Conservation (phyloP, 305 asterid species). For the Plantago coronopus region DNA sequence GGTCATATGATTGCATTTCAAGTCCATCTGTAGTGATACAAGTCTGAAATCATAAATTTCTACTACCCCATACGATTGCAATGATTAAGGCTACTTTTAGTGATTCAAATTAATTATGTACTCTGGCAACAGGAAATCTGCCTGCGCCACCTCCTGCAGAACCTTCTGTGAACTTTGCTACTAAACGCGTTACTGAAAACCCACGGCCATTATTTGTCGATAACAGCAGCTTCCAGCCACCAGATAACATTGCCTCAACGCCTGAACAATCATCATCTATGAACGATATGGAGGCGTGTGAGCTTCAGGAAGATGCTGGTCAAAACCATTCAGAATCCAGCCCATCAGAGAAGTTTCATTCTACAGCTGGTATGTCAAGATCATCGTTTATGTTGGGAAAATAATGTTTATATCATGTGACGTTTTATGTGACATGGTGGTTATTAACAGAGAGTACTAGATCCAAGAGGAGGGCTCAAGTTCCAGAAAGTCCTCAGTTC, state of each 20-base stretch:
- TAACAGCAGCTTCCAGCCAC: slow-evolving; percentile 23
- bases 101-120: background rate
- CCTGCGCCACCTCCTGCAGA: slow-evolving; percentile 25
- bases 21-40: too few relatives aligned
- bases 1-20: background rate
- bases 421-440: background rate
- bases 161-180: slow-evolving; percentile 19
- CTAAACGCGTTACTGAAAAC: slow-evolving; percentile 22
- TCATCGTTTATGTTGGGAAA: slow-evolving; percentile 2
- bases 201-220: slow-evolving; percentile 16
- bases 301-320: slow-evolving; percentile 22
- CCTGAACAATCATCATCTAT: slow-evolving; percentile 25
- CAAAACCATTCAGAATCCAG: slow-evolving; percentile 22
- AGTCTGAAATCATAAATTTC: too few relatives aligned
- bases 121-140: slow-evolving; percentile 19
- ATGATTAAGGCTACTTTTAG: background rate
- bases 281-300: slow-evolving; percentile 17
- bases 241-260: slow-evolving; percentile 15
- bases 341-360: slow-evolving; percentile 16
- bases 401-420: background rate
- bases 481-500: slow-evolving; percentile 3
- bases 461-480: slow-evolving; percentile 19
- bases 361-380: slow-evolving; percentile 16
- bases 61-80: background rate
- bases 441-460: slow-evolving; percentile 19